Percentiles rank a stretch among this genome's conserved stretches.
These are phyloP conservation scores for Blastobotrys ciferrii DNA, from an alignment of 1,139 yeast species.

Conservation along the genomic window DNA sequence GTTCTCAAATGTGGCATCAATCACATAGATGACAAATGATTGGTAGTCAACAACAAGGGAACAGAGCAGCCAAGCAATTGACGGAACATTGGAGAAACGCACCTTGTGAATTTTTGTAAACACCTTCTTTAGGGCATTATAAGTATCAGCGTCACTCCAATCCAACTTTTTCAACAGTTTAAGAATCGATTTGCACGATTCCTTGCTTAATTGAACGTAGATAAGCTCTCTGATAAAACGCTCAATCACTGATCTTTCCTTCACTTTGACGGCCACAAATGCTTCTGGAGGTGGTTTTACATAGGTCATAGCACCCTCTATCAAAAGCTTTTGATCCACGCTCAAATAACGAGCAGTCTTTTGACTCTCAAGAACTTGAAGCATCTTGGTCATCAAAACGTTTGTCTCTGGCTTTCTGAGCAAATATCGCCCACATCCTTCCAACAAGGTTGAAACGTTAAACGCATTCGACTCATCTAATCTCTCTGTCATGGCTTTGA, in stretches of 20 bases:
- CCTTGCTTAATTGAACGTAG: slow-evolving; percentile 47
- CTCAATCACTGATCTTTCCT: slow-evolving; percentile 33
- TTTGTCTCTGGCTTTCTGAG: slow-evolving; percentile 60
- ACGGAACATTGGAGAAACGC: slow-evolving; percentile 52
- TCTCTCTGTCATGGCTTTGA: slow-evolving; percentile 47
- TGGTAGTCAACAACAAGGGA: slow-evolving; percentile 41
- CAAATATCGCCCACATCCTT: slow-evolving; percentile 69
- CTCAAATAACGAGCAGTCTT: slow-evolving; percentile 52
- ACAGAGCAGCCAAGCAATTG: slow-evolving; percentile 51
- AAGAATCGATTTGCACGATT: slow-evolving; percentile 41
- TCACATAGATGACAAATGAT: slow-evolving; percentile 44
- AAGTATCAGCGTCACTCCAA: slow-evolving; percentile 46
- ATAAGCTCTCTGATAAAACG: slow-evolving; percentile 36
- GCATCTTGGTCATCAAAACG: slow-evolving; percentile 61
- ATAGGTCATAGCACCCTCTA: slow-evolving; percentile 57
- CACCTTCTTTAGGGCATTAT: slow-evolving; percentile 46
- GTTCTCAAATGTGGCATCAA: slow-evolving; percentile 68
- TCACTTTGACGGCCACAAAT: slow-evolving; percentile 30
- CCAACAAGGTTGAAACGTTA: slow-evolving; percentile 53
- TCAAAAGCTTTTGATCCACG: slow-evolving; percentile 56
- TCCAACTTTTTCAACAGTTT: slow-evolving; percentile 47
- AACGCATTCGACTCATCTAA: slow-evolving; percentile 26
- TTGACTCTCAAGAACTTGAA: slow-evolving; percentile 53
- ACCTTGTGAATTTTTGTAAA: slow-evolving; percentile 64
- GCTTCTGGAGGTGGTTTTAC: slow-evolving; percentile 56